Evolutionary conservation across 2,329 filamentous ascomycete species (phyloP), one percentile per base, ranked within the genome.

Genomic region (Onygenales sp.): DNA sequence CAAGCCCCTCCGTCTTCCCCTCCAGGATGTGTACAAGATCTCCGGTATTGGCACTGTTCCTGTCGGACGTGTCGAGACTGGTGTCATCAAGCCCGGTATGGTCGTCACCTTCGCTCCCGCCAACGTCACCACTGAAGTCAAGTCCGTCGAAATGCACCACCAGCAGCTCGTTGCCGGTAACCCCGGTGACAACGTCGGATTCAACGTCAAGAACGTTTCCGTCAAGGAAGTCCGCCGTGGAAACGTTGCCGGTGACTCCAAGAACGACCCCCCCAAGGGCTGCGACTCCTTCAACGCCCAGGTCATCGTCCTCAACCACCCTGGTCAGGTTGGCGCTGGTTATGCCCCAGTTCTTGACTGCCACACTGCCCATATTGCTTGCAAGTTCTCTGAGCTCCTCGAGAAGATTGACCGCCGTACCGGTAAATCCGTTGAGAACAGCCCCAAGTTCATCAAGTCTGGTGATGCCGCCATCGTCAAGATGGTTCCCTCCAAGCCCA

Each of bases 131-230:
- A 97, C 93, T 84, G 93, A 98, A 88, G 93, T 97, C 85, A 98
- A 98, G 90, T 97, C 92, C 78, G 93, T 98, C 71, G 93, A 98
- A 84, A 98, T 98, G 93, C 92, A 96, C 86, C 92, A 97, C 90
- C 89, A 96, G 84, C 91, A 96, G 87, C 91, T 98, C 67, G 59
- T 75, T 63, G 86, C 95, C 84, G 93, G 93, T 88, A 73, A 88
- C 65, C 93, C 93, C 73, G 93, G 93, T 86, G 93, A 98, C 88
- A 98, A 98, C 84, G 93, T 98, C 77, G 93, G 93, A 70, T 98
- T 98, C 91, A 98, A 98, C 88, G 92, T 98, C 81, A 98, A 98
- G 91, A 98, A 98, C 93, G 93, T 98, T 72, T 97, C 93, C 78
- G 93, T 98, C 81, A 98, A 98, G 91, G 93, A 98, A 77, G 95